A percentile compares a stretch with the other conserved stretches of the same genome.
These are phyloP conservation scores for Aphanomyces invadans DNA, from an alignment of 352 stramenopile genomes.

Conservation along the genomic window DNA sequence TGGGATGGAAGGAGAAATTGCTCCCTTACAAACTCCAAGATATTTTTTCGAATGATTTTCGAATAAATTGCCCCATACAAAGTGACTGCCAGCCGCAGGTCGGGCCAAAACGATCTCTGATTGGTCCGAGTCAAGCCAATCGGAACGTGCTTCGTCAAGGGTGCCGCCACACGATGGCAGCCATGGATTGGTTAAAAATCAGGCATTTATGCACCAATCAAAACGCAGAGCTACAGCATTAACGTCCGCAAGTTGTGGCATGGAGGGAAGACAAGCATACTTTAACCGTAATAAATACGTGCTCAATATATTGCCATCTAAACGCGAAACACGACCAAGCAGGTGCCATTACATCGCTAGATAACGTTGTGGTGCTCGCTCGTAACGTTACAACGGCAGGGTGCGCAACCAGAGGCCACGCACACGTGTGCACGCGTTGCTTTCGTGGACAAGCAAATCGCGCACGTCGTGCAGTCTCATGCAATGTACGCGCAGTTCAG, in stretches of 20 bases:
- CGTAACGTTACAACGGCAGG: too few species aligned
- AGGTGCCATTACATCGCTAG: too few species aligned
- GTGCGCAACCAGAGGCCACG: too few species aligned
- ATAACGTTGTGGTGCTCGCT: too few species aligned
- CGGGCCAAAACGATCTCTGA: not conserved
- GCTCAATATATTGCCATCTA: too few species aligned
- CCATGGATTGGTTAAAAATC: not conserved
- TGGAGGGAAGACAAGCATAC: not conserved
- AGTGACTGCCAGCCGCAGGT: slow-evolving; percentile 4
- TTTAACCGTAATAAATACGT: not conserved
- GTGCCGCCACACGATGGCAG: not conserved
- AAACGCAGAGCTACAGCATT: not conserved
- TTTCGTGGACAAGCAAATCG: too few species aligned
- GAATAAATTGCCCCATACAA: not conserved
- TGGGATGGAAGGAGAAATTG: not conserved
- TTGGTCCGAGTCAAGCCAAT: slow-evolving; percentile 14
- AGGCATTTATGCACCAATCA: not conserved
- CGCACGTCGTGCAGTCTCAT: too few species aligned
- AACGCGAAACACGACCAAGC: too few species aligned
- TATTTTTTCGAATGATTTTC: slow-evolving; percentile 18
- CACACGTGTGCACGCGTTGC: too few species aligned
- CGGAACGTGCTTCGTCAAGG: slow-evolving; percentile 23
- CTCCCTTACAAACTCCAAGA: slow-evolving; percentile 11
- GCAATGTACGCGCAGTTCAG: too few species aligned
- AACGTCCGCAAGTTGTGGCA: not conserved